Evolutionary conservation across 371 early-diverging fungal species (phyloP).

Genomic region (Gilbertella persicaria): DNA sequence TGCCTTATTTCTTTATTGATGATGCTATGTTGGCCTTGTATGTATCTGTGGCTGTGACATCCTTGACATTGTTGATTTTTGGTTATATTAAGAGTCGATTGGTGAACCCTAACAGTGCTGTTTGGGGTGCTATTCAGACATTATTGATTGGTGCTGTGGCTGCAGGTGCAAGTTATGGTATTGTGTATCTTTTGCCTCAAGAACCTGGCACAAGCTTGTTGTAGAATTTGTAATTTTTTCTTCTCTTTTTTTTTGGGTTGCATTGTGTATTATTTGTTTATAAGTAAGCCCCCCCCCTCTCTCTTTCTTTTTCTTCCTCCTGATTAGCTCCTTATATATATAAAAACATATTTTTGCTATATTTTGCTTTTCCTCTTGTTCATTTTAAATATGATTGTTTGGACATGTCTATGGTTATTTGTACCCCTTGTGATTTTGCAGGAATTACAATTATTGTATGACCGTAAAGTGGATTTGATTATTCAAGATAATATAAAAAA

Average conservation of each 20-base stretch:
- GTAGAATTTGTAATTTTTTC: neutral
- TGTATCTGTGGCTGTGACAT: conserved; percentile 60
- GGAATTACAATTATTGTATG: conserved; percentile 16
- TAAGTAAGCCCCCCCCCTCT: too few relatives aligned
- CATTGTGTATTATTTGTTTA: too few relatives aligned
- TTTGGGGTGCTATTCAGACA: conserved; percentile 60
- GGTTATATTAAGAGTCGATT: conserved; percentile 63
- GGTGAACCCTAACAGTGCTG: conserved; percentile 52
- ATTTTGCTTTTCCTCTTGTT: neutral
- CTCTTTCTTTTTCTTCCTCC: neutral
- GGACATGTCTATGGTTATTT: neutral
- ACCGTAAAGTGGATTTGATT: conserved; percentile 17
- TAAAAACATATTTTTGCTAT: too few relatives aligned
- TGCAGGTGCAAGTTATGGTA: conserved; percentile 54
- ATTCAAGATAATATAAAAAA: conserved; percentile 13
- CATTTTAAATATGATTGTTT: neutral
- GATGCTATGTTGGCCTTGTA: conserved; percentile 49
- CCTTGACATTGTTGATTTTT: conserved; percentile 61
- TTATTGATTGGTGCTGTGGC: conserved; percentile 66
- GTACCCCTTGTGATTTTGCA: neutral
- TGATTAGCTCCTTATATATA: neutral
- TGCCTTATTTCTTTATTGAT: conserved; percentile 66
- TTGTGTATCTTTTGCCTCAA: conserved; percentile 42
- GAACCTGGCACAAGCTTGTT: conserved; percentile 12
- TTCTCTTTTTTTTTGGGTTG: too few relatives aligned